Conservation (phyloP, 2,329 filamentous ascomycete genomes). For the Scytalidium sp. region DNA sequence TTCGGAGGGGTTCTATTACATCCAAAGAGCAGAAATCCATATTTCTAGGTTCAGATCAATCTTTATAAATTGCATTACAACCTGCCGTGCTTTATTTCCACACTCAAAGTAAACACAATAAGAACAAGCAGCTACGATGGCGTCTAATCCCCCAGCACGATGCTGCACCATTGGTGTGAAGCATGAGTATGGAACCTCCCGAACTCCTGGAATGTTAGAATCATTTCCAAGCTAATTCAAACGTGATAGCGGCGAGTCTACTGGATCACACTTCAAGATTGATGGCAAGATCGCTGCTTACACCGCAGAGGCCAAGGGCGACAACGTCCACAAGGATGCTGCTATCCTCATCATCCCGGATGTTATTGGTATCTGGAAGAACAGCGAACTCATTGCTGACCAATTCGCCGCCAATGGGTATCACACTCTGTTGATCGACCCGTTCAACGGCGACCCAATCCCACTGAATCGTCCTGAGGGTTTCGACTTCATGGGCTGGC, state of each 20-base stretch:
- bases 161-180: constrained; percentile 31
- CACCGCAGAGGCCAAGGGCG: constrained; percentile 23
- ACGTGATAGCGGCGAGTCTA: constrained; percentile 22
- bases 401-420: constrained; percentile 65
- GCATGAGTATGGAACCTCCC: constrained; percentile 23
- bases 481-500: constrained; percentile 49
- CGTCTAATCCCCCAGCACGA: constrained; percentile 27
- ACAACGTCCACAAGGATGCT: constrained; percentile 23
- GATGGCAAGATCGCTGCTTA: constrained; percentile 26
- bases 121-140: constrained; percentile 19
- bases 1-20: not conserved
- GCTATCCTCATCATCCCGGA: constrained; percentile 29
- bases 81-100: too few species aligned
- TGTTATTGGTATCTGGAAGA: constrained; percentile 43
- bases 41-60: too few species aligned
- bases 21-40: too few species aligned
- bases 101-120: not conserved
- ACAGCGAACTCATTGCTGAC: constrained; percentile 67
- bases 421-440: constrained; percentile 58
- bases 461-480: constrained; percentile 43
- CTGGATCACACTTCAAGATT: constrained; percentile 24
- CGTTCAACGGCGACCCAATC: constrained; percentile 66
- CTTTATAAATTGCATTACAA: too few species aligned
- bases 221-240: not conserved
- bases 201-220: too few species aligned